Conservation (phyloP, 208 protist species). For the Trypanosoma caninum region DNA sequence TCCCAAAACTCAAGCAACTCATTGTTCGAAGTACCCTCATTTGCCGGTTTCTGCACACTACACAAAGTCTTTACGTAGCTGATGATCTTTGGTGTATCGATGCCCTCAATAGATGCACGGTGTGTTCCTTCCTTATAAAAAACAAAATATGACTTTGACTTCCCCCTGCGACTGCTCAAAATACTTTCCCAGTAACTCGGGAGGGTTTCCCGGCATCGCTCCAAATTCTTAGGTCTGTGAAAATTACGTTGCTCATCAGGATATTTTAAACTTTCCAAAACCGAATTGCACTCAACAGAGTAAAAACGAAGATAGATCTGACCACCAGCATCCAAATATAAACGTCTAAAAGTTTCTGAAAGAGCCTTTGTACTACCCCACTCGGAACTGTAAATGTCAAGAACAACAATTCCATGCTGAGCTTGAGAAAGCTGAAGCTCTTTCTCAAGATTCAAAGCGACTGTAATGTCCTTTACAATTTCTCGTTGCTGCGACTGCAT, state of each 20-base stretch:
- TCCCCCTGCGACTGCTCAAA: conserved; percentile 49
- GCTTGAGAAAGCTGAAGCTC: conserved; percentile 76
- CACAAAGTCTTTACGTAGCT: conserved; percentile 73
- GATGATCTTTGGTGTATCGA: conserved; percentile 84
- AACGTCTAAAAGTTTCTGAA: conserved; percentile 79
- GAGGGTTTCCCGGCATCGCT: conserved; percentile 58
- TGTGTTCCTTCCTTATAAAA: conserved; percentile 88
- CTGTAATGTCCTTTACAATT: conserved; percentile 76
- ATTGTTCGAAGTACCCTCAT: conserved; percentile 72
- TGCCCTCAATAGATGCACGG: conserved; percentile 63
- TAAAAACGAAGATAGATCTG: conserved; percentile 79
- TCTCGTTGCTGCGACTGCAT: conserved; percentile 57
- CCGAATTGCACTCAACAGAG: conserved; percentile 78
- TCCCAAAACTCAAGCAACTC: conserved; percentile 74
- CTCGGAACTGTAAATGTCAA: conserved; percentile 86
- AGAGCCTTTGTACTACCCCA: conserved; percentile 87
- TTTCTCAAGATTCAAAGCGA: conserved; percentile 62
- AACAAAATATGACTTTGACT: conserved; percentile 86
- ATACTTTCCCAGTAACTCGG: conserved; percentile 55
- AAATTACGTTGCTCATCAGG: conserved; percentile 37
- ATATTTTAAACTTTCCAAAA: conserved; percentile 64
- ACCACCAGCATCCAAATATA: conserved; percentile 79
- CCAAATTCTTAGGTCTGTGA: conserved; percentile 25
- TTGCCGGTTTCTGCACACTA: conserved; percentile 59
- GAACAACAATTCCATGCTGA: conserved; percentile 79